Base-by-base conservation (phyloP, 495 filamentous ascomycete genomes). In the Xylaria castorea region DNA sequence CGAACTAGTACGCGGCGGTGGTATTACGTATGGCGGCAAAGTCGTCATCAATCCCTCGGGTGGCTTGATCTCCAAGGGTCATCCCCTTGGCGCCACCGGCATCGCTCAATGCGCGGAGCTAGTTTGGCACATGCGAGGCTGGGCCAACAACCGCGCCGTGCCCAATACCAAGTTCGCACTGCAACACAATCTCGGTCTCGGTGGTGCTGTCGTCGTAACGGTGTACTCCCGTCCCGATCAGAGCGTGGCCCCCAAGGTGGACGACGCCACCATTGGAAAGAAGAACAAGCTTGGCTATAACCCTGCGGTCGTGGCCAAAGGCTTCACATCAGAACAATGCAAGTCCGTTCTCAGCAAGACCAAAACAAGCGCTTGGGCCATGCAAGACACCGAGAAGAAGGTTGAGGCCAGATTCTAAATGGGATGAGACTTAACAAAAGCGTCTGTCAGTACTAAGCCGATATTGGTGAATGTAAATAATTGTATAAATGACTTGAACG, bases 21-120 rank as follows among this genome's bases (percentile, higher is more conserved):
- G 94, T 75, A 97, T 98, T 80, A 98, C 96, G 0, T 97, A 97
- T 78, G 95, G 94, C 60, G 93, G 94, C 18, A 91, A 93, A 75
- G 85, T 92, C 73, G 89, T 98, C 64, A 91, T 99, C 76, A 99
- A 99, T 81, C 96, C 96, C 1, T 94, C 92, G 2, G 96, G 96
- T 38, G 96, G 96, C 18, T 87, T 99, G 8, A 98, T 98, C 72
- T 95, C 92, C 64, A 99, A 99, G 83, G 96, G 96, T 38, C 96
- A 99, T 80, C 96, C 96, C 0, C 88, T 99, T 12, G 96, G 96
- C 7, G 96, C 96, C 0, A 96, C 92, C 1, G 96, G 96, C 44
- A 84, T 99, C 53, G 96, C 96, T 18, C 96, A 99, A 83, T 97
- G 95, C 77, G 94, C 96, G 2, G 96, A 99, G 83, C 81, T 99